phyloP scores from a whole-genome alignment of 2,329 filamentous ascomycete genomes.

The Stagonosporopsis cucurbitacearum region DNA sequence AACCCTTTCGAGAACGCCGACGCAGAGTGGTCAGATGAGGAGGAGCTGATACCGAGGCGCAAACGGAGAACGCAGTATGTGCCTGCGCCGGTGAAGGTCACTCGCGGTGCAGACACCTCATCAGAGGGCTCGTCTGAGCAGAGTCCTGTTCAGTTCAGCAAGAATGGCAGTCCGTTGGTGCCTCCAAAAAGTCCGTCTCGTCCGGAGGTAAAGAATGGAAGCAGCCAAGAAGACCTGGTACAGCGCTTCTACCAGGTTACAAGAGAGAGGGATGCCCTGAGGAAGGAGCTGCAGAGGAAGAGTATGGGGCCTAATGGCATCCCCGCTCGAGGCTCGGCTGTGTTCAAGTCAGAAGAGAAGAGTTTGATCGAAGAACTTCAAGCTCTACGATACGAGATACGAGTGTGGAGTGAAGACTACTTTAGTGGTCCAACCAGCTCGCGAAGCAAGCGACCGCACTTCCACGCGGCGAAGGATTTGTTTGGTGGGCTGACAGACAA shows the following conservation, averaged over 20 bases:
- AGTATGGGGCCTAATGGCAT: constrained; percentile 42
- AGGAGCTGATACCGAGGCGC: constrained; percentile 44
- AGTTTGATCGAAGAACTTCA: constrained; percentile 45
- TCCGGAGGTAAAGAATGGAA: constrained; percentile 39
- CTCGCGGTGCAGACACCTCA: constrained; percentile 32
- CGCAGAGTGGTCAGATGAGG: constrained; percentile 48
- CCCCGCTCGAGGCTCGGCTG: constrained; percentile 30
- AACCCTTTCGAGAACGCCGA: constrained; percentile 44
- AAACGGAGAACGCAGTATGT: constrained; percentile 39
- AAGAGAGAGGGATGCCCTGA: constrained; percentile 45
- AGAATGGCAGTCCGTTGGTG: constrained; percentile 35
- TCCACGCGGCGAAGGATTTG: constrained; percentile 41
- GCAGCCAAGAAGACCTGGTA: constrained; percentile 47
- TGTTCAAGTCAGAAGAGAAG: constrained; percentile 47
- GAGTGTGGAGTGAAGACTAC: constrained; percentile 46
- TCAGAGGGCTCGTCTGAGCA: constrained; percentile 34
- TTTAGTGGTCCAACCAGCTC: constrained; percentile 38
- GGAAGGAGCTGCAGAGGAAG: constrained; percentile 46
- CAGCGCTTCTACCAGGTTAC: constrained; percentile 49
- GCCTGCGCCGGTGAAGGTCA: constrained; percentile 35
- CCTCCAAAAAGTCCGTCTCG: constrained; percentile 48
- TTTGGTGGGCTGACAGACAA: constrained; percentile 46
- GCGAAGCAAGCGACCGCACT: constrained; percentile 40
- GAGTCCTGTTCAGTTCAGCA: constrained; percentile 29
- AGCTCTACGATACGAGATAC: constrained; percentile 44